Conservation (phyloP, 208 protist genomes). For the Wallacemonas sp. region DNA sequence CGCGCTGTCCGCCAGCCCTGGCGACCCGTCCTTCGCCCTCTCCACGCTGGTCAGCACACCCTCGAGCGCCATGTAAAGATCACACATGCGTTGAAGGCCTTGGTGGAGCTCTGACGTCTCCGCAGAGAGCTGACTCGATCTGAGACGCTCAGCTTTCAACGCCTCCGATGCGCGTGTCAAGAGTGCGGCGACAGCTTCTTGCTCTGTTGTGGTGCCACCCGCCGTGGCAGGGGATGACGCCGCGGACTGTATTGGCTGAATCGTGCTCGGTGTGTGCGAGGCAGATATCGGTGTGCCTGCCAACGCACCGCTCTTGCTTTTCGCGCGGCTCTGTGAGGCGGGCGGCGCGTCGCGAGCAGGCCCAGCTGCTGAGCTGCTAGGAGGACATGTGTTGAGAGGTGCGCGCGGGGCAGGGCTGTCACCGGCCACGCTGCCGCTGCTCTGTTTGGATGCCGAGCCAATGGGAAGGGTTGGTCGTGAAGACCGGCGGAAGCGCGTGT, state of each 20-base stretch:
- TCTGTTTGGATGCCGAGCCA: slow-evolving; percentile 1
- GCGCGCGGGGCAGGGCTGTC: slow-evolving; percentile 1
- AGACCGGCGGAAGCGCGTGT: slow-evolving; percentile 8
- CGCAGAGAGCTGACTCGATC: slow-evolving; percentile 13
- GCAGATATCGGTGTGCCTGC: not conserved
- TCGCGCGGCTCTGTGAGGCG: too few species aligned
- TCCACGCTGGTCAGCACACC: not conserved
- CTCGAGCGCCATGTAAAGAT: slow-evolving; percentile 9
- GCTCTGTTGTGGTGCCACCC: slow-evolving; percentile 6
- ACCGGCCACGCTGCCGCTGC: not conserved
- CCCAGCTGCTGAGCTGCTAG: not conserved
- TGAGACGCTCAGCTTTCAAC: slow-evolving; percentile 36
- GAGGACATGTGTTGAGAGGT: not conserved
- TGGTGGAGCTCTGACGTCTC: slow-evolving; percentile 22
- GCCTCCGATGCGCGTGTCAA: slow-evolving; percentile 33
- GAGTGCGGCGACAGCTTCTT: slow-evolving; percentile 25
- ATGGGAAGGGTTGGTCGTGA: slow-evolving; percentile 6
- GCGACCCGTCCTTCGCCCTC: not conserved
- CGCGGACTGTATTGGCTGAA: not conserved
- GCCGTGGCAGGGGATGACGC: not conserved
- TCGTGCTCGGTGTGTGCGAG: not conserved
- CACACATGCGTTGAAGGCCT: not conserved
- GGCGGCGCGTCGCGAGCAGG: not conserved
- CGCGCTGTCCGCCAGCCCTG: not conserved
- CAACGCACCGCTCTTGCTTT: too few species aligned